phyloP scores from a whole-genome alignment of 2,329 filamentous ascomycete genomes.

The Dactylonectria macrodidyma region DNA sequence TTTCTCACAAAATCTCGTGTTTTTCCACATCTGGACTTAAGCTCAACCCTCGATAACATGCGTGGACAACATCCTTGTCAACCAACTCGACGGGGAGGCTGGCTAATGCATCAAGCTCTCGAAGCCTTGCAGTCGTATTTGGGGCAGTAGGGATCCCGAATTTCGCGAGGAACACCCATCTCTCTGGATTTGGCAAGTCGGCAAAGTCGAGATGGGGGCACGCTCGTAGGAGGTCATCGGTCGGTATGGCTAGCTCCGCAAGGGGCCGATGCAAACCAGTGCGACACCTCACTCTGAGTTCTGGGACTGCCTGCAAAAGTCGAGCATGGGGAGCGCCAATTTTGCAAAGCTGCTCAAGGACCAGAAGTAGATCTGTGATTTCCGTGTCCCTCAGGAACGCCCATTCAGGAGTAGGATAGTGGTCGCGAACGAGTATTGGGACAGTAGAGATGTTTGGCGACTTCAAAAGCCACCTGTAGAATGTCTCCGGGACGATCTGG shows the following conservation, averaged over 20 bases:
- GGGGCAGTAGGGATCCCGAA: constrained; percentile 16
- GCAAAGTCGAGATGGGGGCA: constrained; percentile 29
- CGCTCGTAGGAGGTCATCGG: constrained; percentile 6
- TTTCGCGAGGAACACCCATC: constrained; percentile 16
- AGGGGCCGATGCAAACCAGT: constrained; percentile 1
- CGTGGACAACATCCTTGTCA: constrained; percentile 19
- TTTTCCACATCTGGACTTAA: background rate
- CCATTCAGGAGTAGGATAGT: constrained; percentile 10
- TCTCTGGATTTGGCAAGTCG: constrained; percentile 5
- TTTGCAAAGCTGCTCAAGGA: constrained; percentile 7
- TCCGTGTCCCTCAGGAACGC: background rate
- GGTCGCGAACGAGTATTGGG: constrained; percentile 12
- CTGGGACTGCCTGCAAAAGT: background rate
- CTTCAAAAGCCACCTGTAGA: constrained; percentile 19
- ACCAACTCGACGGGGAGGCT: constrained; percentile 1
- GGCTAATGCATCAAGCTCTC: constrained; percentile 11
- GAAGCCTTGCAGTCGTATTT: constrained; percentile 17
- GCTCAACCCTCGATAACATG: constrained; percentile 10
- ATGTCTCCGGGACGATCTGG: background rate
- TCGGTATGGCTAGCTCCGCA: constrained; percentile 20
- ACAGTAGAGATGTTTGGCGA: constrained; percentile 12
- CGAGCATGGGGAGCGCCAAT: background rate
- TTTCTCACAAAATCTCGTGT: constrained; percentile 3
- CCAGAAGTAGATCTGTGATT: constrained; percentile 1
- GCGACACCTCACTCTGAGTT: background rate